Evolutionary conservation across 257 asterid species (phyloP), one percentile per base, ranked within the genome.

Genomic region (Petunia axillaris): DNA sequence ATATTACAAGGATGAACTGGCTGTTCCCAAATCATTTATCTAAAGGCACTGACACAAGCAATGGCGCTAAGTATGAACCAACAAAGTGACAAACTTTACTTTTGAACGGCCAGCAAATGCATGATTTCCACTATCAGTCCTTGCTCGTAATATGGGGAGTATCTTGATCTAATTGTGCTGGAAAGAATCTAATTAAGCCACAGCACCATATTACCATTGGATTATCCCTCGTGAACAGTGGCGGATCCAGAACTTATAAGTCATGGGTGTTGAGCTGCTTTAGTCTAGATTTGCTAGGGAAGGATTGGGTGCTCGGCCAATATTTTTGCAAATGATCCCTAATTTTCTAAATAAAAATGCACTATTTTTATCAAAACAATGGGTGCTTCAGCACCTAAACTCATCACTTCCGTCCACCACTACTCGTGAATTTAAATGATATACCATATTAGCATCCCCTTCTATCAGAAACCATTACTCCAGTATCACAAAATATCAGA

Each of bases 131-230:
- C 62, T 50, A 40, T 50, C 50, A 6, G 44, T 71, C 77, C 59
- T 50, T 71, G 77, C 52, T 71, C 77, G n/a, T 71, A 35, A 44
- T 71, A 71, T 6, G 77, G 10, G 36, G 62, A 71, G 46, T 11
- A 50, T 35, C 57, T 48, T 44, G 11, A 71, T 71, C 60, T 48
- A 35, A 71, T 50, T 60, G 35, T 10, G 44, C 44, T 46, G 77
- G 77, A 71, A 71, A 0, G 14, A 71, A 71, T 71, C 44, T 25
- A 46, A 46, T 58, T 70, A 70, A 38, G 43, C 59, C 43, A 70
- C 77, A 70, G 77, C 59, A 25, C 77, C 59, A 9, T 16, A 44
- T 46, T 70, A 44, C 25, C 41, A 46, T 10, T 25, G 77, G 15
- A 6, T 16, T 25, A 70, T 46, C 59, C 52, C 38, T 46, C 46